Evolutionary conservation across 805 yeast genomes (phyloP), one percentile per base, ranked within the genome.

Genomic region (Pichia kluyveri): DNA sequence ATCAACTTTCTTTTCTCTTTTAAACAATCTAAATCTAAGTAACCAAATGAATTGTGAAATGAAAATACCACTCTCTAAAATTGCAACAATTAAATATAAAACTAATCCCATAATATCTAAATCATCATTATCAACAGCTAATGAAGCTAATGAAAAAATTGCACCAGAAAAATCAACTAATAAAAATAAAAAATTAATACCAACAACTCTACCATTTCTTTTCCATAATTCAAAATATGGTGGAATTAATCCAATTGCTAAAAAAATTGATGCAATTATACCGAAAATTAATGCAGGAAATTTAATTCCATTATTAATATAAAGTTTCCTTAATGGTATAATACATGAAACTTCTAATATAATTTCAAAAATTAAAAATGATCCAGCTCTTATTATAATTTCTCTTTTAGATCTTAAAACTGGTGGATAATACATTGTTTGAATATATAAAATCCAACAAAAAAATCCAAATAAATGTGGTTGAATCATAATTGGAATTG

Each of bases 41-140:
- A 71, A 69, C 96, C 96, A 89, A 14, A 84, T 67, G 9, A 73
- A 55, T 48, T 88, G 96, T 44, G 87, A 77, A 0, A 68, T 31
- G 56, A 85, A 78, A 14, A 90, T 85, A 0, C 96, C 97, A 2
- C 82, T 46, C 59, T 90, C 97, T 62, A 89, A 60, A 1, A 65
- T 77, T 4, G 89, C 79, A 36, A 90, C 89, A 18, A 88, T 71
- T 11, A 79, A 71, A 61, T 90, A 90, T 37, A 90, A 70, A 0
- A 85, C 72, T 53, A 86, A 74, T 41, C 96, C 93, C 77, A 91
- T 73, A n/a, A 79, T 63, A 62, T 90, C 96, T 60, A 85, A 58
- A 37, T 72, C 70, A 1, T 71, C 73, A 8, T 69, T 67, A 8
- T 68, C 62, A 14, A 46, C 77, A 4, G 83, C 93, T 38, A 82